Base-by-base conservation (phyloP, 805 yeast genomes). In the Lachancea thermotolerans region DNA sequence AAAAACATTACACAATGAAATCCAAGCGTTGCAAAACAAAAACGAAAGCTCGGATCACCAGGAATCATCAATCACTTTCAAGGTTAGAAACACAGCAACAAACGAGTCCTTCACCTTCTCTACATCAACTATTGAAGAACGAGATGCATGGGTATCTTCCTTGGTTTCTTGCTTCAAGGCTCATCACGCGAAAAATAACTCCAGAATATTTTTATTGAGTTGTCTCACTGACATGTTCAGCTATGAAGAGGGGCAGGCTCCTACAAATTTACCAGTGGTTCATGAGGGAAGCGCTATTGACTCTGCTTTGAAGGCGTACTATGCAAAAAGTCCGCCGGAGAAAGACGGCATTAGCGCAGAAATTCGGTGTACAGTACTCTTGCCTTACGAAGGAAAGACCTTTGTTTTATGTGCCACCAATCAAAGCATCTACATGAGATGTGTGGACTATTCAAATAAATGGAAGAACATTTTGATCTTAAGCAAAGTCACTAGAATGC, bases 391-490 rank as follows among this genome's bases (percentile, higher is more conserved):
- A 27, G 73, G 71, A 3, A 68, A 69, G 17, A 64, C 56, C 10
- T 81, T 73, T 48, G 61, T 71, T 35, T 60, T 85, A 2, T 58
- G 82, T 16, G 95, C 93, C 1, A 68, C 84, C 2, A 72, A 72
- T 1, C 64, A 70, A 42, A 95, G 96, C 0, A 63, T 88, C 1
- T 83, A 74, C 52, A 62, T 85, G 50, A 61, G 73, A 10, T 59
- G 57, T 15, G 48, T 43, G 3, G 49, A 56, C 11, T 47, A 46
- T 11, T 48, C 51, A 11, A 56, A 51, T n/a, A 51, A 58, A 1
- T 85, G 95, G 93, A 74, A 69, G 45, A 69, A 77, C 45, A 75
- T 85, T 4, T 59, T 82, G 37, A 72, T 75, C 49, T 60, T 79
- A 30, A 46, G 65, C 5, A 74, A 73, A 43, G 78, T 84, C 10